Conservation (phyloP, 169 alveolate species). For the Neospora caninum region DNA sequence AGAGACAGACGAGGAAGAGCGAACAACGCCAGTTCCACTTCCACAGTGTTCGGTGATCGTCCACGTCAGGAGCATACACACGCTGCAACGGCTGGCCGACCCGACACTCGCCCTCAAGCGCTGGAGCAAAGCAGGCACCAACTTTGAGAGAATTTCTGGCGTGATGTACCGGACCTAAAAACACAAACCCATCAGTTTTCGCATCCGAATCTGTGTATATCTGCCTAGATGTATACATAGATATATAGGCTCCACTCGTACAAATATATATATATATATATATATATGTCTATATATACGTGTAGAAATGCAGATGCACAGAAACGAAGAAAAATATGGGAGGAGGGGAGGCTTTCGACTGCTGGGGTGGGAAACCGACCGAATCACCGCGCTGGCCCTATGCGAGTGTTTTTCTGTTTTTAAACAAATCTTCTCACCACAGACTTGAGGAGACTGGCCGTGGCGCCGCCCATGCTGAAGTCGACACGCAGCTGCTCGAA, state of each 20-base stretch:
- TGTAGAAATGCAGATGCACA: no score
- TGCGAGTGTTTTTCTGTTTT: no score
- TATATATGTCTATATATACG: no score
- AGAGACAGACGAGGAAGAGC: not conserved
- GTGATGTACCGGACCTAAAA: slow-evolving; percentile 61
- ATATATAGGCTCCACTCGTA: no score
- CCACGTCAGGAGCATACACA: slow-evolving; percentile 56
- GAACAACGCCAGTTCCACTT: slow-evolving; percentile 35
- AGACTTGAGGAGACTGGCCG: not conserved
- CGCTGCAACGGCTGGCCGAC: slow-evolving; percentile 65
- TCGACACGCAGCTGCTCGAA: slow-evolving; percentile 60
- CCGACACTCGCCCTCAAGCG: slow-evolving; percentile 62
- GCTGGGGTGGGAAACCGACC: no score
- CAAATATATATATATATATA: no score
- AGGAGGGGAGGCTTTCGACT: no score
- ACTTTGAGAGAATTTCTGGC: slow-evolving; percentile 39
- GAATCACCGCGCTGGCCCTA: no score
- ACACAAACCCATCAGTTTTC: not conserved
- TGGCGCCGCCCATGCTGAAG: slow-evolving; percentile 13
- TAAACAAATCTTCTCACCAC: not conserved
- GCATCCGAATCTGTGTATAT: not conserved
- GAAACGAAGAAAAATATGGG: no score
- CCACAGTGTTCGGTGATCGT: slow-evolving; percentile 55
- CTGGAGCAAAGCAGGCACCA: slow-evolving; percentile 61
- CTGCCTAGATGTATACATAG: no score